Evolutionary conservation across 2,329 filamentous ascomycete genomes (phyloP).

Genomic region (Trichophyton simii): DNA sequence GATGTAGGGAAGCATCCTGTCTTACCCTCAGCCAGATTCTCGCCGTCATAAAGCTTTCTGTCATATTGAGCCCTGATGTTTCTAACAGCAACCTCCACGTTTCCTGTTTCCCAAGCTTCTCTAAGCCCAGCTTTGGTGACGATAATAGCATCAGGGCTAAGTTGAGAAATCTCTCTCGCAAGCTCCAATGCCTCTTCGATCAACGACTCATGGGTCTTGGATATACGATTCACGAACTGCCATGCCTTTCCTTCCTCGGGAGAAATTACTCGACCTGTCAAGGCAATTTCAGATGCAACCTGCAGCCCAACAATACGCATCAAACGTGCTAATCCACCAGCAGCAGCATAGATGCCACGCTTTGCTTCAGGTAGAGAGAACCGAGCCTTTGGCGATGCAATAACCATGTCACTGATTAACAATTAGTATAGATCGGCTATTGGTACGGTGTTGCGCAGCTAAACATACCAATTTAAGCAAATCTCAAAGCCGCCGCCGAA

Average conservation of each 20-base stretch:
- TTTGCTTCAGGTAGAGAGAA: constrained; percentile 62
- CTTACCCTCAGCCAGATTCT: constrained; percentile 77
- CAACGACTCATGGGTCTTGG: constrained; percentile 56
- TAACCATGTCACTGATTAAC: constrained; percentile 55
- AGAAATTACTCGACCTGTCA: constrained; percentile 49
- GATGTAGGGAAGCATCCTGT: not conserved
- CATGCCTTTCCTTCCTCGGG: constrained; percentile 49
- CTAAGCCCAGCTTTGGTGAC: constrained; percentile 56
- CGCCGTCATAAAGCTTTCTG: constrained; percentile 69
- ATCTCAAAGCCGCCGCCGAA: constrained; percentile 71
- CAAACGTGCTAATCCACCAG: constrained; percentile 56
- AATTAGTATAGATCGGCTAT: not conserved
- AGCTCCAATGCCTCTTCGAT: constrained; percentile 58
- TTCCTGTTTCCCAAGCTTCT: constrained; percentile 55
- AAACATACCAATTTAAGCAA: constrained; percentile 66
- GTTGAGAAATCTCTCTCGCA: constrained; percentile 47
- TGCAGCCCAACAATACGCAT: constrained; percentile 55
- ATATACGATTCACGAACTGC: constrained; percentile 55
- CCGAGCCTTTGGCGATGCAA: constrained; percentile 45
- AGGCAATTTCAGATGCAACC: constrained; percentile 57
- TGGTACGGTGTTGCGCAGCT: not conserved
- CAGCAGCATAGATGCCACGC: constrained; percentile 56
- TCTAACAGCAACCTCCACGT: constrained; percentile 55
- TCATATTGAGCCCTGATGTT: constrained; percentile 76
- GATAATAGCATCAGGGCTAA: constrained; percentile 63